These are phyloP conservation scores for Diplodia corticola DNA, from an alignment of 2,329 filamentous ascomycete genomes.

Conservation along the genomic window DNA sequence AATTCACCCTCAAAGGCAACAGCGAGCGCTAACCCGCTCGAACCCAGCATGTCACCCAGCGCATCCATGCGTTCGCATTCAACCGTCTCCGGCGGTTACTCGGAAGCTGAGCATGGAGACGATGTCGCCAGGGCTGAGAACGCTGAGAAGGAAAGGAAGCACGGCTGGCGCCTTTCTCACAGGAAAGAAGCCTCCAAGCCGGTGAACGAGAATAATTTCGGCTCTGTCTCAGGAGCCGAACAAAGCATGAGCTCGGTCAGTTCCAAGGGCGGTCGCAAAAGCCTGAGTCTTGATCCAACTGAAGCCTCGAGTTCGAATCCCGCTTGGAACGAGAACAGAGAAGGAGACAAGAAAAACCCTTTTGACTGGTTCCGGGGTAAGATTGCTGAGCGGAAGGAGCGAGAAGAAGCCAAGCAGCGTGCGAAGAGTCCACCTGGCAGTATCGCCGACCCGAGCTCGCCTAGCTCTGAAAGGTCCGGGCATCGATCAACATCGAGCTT, in stretches of 20 bases:
- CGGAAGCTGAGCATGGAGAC: slow-evolving; percentile 73
- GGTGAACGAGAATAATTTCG: slow-evolving; percentile 38
- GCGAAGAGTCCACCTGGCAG: slow-evolving; percentile 52
- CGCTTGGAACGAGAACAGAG: slow-evolving; percentile 34
- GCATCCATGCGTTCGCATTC: slow-evolving; percentile 73
- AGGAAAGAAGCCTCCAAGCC: slow-evolving; percentile 36
- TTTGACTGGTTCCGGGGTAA: slow-evolving; percentile 67
- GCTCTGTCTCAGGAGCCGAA: slow-evolving; percentile 39
- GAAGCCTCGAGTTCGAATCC: slow-evolving; percentile 29
- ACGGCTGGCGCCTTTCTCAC: slow-evolving; percentile 67
- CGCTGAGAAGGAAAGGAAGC: slow-evolving; percentile 56
- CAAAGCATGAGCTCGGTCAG: slow-evolving; percentile 44
- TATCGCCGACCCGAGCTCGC: slow-evolving; percentile 1
- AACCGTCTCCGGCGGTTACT: slow-evolving; percentile 70
- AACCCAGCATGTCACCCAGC: slow-evolving; percentile 70
- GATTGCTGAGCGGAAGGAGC: slow-evolving; percentile 59
- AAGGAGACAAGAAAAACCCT: slow-evolving; percentile 59
- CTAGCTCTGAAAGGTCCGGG: slow-evolving; percentile 6
- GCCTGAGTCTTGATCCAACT: slow-evolving; percentile 7
- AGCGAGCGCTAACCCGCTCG: slow-evolving; percentile 20
- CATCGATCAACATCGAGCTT: slow-evolving; percentile 19
- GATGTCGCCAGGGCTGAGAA: slow-evolving; percentile 48
- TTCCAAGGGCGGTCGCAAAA: slow-evolving; percentile 18
- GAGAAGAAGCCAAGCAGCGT: slow-evolving; percentile 54
- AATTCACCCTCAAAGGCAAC: slow-evolving; percentile 21